phyloP scores from a whole-genome alignment of 2,329 filamentous ascomycete genomes.

The Neopestalotiopsis rosae region DNA sequence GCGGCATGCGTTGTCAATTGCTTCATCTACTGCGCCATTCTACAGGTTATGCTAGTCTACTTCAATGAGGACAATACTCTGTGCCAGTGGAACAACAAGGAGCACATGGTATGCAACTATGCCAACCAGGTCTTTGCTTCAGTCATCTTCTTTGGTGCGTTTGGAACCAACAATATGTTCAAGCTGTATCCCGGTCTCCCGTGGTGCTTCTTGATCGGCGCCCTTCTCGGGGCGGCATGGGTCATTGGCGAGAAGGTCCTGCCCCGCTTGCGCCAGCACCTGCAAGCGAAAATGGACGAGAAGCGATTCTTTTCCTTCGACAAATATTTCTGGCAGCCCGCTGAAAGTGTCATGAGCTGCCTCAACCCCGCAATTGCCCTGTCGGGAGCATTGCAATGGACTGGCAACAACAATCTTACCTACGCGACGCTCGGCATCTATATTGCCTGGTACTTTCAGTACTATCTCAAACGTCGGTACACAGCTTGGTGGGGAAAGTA shows the following conservation, averaged over 20 bases:
- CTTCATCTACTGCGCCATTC: slow-evolving; percentile 46
- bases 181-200: slow-evolving; percentile 36
- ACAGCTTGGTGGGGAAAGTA: slow-evolving; percentile 30
- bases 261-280: slow-evolving; percentile 24
- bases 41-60: slow-evolving; percentile 34
- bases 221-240: slow-evolving; percentile 35
- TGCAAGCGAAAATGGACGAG: slow-evolving; percentile 24
- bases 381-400: slow-evolving; percentile 35
- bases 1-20: slow-evolving; percentile 29
- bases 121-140: slow-evolving; percentile 33
- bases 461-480: slow-evolving; percentile 32
- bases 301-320: slow-evolving; percentile 27
- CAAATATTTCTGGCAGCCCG: slow-evolving; percentile 29
- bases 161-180: slow-evolving; percentile 18
- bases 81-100: slow-evolving; percentile 30
- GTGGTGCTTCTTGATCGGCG: slow-evolving; percentile 41
- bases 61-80: slow-evolving; percentile 36
- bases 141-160: slow-evolving; percentile 28
- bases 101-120: slow-evolving; percentile 17
- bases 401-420: slow-evolving; percentile 34
- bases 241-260: slow-evolving; percentile 31
- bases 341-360: slow-evolving; percentile 20
- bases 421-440: slow-evolving; percentile 37
- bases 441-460: slow-evolving; percentile 33
- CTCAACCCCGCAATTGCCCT: slow-evolving; percentile 31